Evolutionary conservation across 345 rosid species (phyloP), one percentile per base, ranked within the genome.

Genomic region (Balakata baccata): DNA sequence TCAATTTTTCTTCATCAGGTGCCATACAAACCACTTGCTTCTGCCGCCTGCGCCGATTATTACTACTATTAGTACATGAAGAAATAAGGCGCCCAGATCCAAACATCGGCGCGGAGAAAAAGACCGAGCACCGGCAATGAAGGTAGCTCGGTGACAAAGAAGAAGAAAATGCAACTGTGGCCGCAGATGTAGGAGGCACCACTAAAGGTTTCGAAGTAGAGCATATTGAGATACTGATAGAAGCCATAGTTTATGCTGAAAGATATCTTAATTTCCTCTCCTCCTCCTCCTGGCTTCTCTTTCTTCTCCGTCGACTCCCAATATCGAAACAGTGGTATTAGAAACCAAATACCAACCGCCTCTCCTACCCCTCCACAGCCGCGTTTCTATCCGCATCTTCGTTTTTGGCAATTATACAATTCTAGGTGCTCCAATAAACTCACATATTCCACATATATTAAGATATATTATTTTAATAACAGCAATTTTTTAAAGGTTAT

Each of bases 1-100:
- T 88, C 70, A 86, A 73, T 80, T 85, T 87, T 80, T 88, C 93
- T 71, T 85, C 95, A 20, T 90, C 92, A 2, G 95, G 93, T 0
- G 97, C 97, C 95, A 88, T 86, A 79, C 90, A 72, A 37, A 86
- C 87, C 50, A 86, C 86, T 23, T 73, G 84, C 78, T 34, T 73
- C 69, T 73, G 75, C 49, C 34, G 71, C 38, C 81, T 72, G 59
- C 68, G 74, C 79, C 73, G 64, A 54, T 1, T 17, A 14, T 58
- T 70, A 64, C 38, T 23, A 18, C 56, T 57, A 18, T 25, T 51
- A 41, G 16, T 23, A 47, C 34, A 56, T 16, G 52, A 43, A 43
- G 66, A 25, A 11, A 47, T 12, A 50, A 69, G 59, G 68, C 67
- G 34, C 46, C 71, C 75, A 56, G 50, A 74, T 3, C 66, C 72